Evolutionary conservation across 441 rosid species (phyloP), one percentile per base, ranked within the genome.

Genomic region (Arabidopsis hybrid): DNA sequence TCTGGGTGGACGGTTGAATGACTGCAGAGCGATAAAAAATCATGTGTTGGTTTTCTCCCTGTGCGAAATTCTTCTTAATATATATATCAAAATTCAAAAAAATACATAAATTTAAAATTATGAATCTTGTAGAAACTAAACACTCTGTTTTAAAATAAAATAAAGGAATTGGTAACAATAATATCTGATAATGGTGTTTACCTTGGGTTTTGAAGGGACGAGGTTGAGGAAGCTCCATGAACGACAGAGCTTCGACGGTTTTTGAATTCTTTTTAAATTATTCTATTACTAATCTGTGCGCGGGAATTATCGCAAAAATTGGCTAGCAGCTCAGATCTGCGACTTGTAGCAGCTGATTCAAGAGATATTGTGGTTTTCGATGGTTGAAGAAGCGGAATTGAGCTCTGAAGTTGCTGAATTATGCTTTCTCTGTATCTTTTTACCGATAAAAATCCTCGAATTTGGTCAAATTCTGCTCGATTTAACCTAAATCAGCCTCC

Each of bases 41-140:
- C 97, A 52, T 89, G 91, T 31, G 89, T 86, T 71, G 95, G 85
- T 86, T 92, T 88, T 80, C 88, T 89, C 74, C 89, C 99, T 90
- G 93, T 76, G 60, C 26, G 14, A 83, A 75, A 77, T 75, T 62
- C 83, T 73, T 80, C 85, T 83, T 52, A 67, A 80, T 70, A 31
- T 31, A 31, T 31, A 31, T 31, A 83, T 77, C 79, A 82, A 80
- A 69, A 34, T 82, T 73, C 69, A 43, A 66, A 69, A 43, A 32
- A 39, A 36, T 57, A 12, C 1, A 46, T 36, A 12, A 14, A 31
- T 40, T n/a, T 40, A 57, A 65, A 40, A 18, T 1, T 31, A 4
- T 31, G 62, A 42, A 16, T 39, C 46, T 36, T 16, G 61, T 16
- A 47, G 17, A 63, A 64, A 64, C 10, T 34, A 34, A 53, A 55